A percentile compares a stretch with the other conserved stretches of the same genome.
Conservation (phyloP, 1,284 basidiomycete species). For the Fistulina hepatica region DNA sequence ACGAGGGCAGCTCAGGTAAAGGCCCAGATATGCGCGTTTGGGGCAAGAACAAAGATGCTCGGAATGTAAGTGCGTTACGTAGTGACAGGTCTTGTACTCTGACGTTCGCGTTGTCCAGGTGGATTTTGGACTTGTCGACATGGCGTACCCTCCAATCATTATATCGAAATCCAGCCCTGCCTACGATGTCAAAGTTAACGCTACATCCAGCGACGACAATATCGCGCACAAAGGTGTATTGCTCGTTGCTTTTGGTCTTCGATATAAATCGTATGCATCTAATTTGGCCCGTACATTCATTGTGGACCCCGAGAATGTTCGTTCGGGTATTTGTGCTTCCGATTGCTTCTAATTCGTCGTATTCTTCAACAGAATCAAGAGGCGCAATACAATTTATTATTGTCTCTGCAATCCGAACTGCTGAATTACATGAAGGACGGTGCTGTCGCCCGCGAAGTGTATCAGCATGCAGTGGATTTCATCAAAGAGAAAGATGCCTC, state of each 20-base stretch:
- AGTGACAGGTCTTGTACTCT: constrained; percentile 3
- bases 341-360: constrained; percentile 6
- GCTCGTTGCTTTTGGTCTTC: constrained; percentile 79
- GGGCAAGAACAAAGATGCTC: constrained; percentile 68
- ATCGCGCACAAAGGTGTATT: constrained; percentile 90
- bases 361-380: constrained; percentile 80
- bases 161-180: constrained; percentile 77
- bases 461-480: constrained; percentile 65
- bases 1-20: constrained; percentile 64
- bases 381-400: constrained; percentile 68
- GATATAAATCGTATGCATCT: constrained; percentile 89
- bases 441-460: constrained; percentile 66
- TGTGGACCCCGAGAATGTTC: constrained; percentile 82
- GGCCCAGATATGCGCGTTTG: constrained; percentile 85
- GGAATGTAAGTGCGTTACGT: constrained; percentile 44
- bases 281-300: constrained; percentile 92
- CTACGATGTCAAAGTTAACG: constrained; percentile 83
- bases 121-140: constrained; percentile 83
- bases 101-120: constrained; percentile 38
- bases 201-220: constrained; percentile 73
- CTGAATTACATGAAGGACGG: constrained; percentile 77
- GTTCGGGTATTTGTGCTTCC: constrained; percentile 14
- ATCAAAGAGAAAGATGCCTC: constrained; percentile 73
- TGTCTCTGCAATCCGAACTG: constrained; percentile 73
- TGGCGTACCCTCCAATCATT: constrained; percentile 92